Base-by-base conservation (phyloP, 495 filamentous ascomycete genomes). In the Amniculicola lignicola region DNA sequence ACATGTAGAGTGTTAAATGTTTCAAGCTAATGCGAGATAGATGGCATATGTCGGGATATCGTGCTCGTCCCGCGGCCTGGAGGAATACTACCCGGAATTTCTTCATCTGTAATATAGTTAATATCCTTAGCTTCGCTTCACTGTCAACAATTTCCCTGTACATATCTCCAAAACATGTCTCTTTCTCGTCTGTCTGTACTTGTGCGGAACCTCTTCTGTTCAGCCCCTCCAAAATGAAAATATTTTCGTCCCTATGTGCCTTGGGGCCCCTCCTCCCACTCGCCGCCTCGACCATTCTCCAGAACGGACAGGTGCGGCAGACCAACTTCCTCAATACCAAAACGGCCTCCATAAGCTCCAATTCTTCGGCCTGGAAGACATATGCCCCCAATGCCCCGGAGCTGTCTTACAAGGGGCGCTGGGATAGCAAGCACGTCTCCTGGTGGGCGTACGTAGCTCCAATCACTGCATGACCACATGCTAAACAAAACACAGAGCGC, bases 351-450 rank as follows among this genome's bases (percentile, higher is more conserved):
- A 52, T 67, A 10, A 38, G 29, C 27, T 12, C 22, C 23, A 57
- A 58, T 49, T 33, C 25, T 6, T 47, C 35, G 15, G 51, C 24
- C 11, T 78, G 76, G 76, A 73, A 54, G 19, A 80, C 69, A 1
- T 87, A 85, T 59, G 69, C 68, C 3, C 72, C 80, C 1, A 74
- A 81, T 65, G 75, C 78, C 0, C 62, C 72, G 1, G 81, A 87
- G 60, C 72, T 87, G n/a, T 79, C 81, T 0, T 87, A 85, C 70
- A 83, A 85, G 61, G 84, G 84, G 2, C 74, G 83, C 38, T 87
- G 83, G 84, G 83, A 87, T 69, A 80, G 78, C 16, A 75, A 82
- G 49, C 74, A 82, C 56, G 76, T 83, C 42, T 85, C 82, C 1
- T 87, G 81, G 80, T 83, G 74, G 82, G 79, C 76, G 49, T 60